Conservation (phyloP, 2,329 filamentous ascomycete species). For the Penicillium occitanis region DNA sequence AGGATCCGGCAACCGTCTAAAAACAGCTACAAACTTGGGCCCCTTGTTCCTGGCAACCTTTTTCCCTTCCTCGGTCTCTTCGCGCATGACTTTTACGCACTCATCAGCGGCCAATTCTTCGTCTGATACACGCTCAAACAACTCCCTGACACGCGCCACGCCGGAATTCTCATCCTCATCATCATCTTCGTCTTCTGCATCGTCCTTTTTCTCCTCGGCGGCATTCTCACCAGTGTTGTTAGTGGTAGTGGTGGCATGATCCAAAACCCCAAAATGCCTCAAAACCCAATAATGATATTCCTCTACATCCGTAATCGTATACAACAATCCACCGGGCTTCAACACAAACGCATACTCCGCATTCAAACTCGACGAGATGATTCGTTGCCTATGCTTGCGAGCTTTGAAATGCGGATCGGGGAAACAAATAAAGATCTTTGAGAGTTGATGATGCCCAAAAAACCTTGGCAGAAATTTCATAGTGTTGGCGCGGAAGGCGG, state of each 20-base stretch:
- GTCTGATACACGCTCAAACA: constrained; percentile 72
- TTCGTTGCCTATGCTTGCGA: constrained; percentile 93
- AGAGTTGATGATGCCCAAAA: constrained; percentile 76
- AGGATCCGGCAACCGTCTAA: constrained; percentile 76
- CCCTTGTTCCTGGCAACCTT: constrained; percentile 92
- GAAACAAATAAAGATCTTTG: constrained; percentile 96
- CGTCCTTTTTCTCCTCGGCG: constrained; percentile 48
- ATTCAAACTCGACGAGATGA: constrained; percentile 83
- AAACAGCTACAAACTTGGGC: constrained; percentile 86
- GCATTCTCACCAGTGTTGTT: neutral
- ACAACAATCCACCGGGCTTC: constrained; percentile 78
- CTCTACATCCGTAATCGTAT: constrained; percentile 97
- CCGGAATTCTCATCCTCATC: constrained; percentile 61
- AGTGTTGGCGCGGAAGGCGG: constrained; percentile 85
- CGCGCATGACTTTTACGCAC: constrained; percentile 64
- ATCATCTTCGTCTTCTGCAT: constrained; percentile 77
- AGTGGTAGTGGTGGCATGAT: neutral
- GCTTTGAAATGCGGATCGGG: constrained; percentile 98
- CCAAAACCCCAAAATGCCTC: constrained; percentile 62
- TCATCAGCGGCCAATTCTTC: constrained; percentile 54
- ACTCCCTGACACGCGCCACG: constrained; percentile 59
- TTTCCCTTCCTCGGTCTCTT: constrained; percentile 94
- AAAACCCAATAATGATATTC: constrained; percentile 94
- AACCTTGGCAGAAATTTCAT: constrained; percentile 99
- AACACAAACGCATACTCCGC: constrained; percentile 92